Evolutionary conservation across 2,329 filamentous ascomycete genomes (phyloP).

Genomic region (Diaporthe sp.): DNA sequence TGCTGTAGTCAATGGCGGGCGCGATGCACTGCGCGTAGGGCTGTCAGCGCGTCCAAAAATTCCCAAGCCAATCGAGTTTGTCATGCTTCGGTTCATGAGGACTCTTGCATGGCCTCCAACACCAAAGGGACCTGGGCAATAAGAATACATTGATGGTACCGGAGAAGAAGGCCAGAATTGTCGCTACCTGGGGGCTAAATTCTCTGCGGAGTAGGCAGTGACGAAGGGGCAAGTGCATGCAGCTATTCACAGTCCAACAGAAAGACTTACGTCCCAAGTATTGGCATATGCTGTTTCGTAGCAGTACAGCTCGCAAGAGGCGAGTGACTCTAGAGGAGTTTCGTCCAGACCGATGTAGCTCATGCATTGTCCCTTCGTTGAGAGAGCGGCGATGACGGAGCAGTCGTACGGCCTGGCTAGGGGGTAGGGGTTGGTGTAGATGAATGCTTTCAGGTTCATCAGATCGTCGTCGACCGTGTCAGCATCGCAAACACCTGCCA

Average conservation of each 20-base stretch:
- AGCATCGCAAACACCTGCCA: neutral
- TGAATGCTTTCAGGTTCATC: neutral
- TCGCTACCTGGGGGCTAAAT: too few relatives aligned
- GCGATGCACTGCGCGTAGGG: neutral
- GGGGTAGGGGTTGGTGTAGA: conserved; percentile 2
- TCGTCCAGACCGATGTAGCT: neutral
- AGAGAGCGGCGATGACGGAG: neutral
- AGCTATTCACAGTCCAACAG: too few relatives aligned
- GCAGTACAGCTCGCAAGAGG: conserved; percentile 27
- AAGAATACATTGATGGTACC: too few relatives aligned
- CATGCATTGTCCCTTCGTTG: neutral
- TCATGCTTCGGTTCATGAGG: too few relatives aligned
- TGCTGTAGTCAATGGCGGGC: neutral
- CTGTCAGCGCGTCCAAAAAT: neutral
- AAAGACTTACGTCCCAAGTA: conserved; percentile 9
- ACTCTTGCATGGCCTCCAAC: neutral
- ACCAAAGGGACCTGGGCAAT: neutral
- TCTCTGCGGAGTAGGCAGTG: too few relatives aligned
- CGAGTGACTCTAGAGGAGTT: neutral
- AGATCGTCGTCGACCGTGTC: neutral
- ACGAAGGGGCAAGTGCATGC: too few relatives aligned
- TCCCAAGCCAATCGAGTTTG: neutral
- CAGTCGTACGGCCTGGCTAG: neutral
- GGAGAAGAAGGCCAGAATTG: too few relatives aligned
- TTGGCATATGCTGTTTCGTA: neutral